phyloP scores from a whole-genome alignment of 2,329 filamentous ascomycete species.

The Fusarium subglutinans region DNA sequence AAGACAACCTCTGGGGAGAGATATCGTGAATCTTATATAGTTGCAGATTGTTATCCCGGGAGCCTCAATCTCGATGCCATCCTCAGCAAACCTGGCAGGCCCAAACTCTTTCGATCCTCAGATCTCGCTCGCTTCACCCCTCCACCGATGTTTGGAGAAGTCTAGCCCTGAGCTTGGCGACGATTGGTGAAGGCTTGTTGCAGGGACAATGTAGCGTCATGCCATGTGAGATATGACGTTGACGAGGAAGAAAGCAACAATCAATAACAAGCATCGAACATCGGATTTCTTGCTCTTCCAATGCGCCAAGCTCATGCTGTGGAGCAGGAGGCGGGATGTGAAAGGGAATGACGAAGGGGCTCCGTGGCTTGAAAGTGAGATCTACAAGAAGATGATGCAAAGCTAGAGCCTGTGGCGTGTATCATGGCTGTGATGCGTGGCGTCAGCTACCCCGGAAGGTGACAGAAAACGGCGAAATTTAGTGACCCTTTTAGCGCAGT shows the following conservation, averaged over 20 bases:
- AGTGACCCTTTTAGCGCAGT: not conserved
- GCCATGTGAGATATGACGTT: slow-evolving; percentile 37
- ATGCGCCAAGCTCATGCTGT: slow-evolving; percentile 34
- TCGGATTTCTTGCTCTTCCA: slow-evolving; percentile 18
- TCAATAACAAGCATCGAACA: slow-evolving; percentile 2
- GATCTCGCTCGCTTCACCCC: not conserved
- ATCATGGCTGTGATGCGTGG: slow-evolving; percentile 34
- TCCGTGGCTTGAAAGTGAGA: slow-evolving; percentile 23
- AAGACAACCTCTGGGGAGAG: not conserved
- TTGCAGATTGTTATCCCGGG: not conserved
- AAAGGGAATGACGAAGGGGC: slow-evolving; percentile 33
- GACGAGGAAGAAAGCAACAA: not conserved
- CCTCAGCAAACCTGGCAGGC: slow-evolving; percentile 13
- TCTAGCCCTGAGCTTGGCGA: slow-evolving; percentile 14
- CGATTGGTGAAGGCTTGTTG: slow-evolving; percentile 22
- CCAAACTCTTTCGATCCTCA: slow-evolving; percentile 6
- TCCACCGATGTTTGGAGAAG: slow-evolving; percentile 21
- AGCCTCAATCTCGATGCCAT: slow-evolving; percentile 28
- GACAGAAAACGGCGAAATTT: slow-evolving; percentile 7
- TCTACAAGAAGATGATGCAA: slow-evolving; percentile 10
- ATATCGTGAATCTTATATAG: slow-evolving; percentile 38
- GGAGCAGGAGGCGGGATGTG: slow-evolving; percentile 22
- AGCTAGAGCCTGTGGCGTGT: slow-evolving; percentile 28
- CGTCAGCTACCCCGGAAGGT: slow-evolving; percentile 26
- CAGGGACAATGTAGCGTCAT: slow-evolving; percentile 37